Percentiles rank a stretch among this genome's conserved stretches.
phyloP scores from a whole-genome alignment of 805 yeast genomes.

The Torulaspora franciscae region DNA sequence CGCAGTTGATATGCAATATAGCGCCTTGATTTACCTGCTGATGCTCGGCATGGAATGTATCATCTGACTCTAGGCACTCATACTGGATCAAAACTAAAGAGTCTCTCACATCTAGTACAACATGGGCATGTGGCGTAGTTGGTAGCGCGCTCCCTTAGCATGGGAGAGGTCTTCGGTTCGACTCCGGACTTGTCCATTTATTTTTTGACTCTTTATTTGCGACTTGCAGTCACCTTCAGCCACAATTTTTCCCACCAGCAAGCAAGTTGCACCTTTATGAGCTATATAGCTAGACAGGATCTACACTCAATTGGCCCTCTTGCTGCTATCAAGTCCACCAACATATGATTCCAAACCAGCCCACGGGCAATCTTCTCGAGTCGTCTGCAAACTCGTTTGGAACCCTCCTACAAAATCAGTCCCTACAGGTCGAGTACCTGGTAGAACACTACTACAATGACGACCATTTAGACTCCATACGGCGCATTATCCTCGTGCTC shows the following conservation, averaged over 20 bases:
- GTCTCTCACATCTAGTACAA: not conserved
- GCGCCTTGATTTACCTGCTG: no score
- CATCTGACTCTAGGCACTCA: no score
- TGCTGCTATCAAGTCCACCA: not conserved
- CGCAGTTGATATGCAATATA: no score
- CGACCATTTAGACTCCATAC: not conserved
- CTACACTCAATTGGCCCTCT: not conserved
- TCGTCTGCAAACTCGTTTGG: slow-evolving; percentile 10
- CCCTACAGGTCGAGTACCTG: slow-evolving; percentile 18
- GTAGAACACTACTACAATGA: slow-evolving; percentile 17
- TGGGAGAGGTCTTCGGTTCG: slow-evolving; percentile 79
- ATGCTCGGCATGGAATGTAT: no score
- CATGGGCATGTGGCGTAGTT: slow-evolving; percentile 75
- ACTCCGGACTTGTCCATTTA: slow-evolving; percentile 68
- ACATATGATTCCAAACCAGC: not conserved
- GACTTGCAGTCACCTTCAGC: not conserved
- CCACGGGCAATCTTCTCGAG: not conserved
- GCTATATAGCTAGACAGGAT: not conserved
- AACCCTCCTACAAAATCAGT: slow-evolving; percentile 18
- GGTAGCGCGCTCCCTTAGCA: slow-evolving; percentile 81
- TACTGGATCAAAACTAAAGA: no score
- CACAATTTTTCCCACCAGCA: not conserved
- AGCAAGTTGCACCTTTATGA: not conserved
- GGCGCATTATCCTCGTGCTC: slow-evolving; percentile 5
- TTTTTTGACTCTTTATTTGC: slow-evolving; percentile 4